Conservation (phyloP, 306 rosid species). For the Pyrus pyrifolia region DNA sequence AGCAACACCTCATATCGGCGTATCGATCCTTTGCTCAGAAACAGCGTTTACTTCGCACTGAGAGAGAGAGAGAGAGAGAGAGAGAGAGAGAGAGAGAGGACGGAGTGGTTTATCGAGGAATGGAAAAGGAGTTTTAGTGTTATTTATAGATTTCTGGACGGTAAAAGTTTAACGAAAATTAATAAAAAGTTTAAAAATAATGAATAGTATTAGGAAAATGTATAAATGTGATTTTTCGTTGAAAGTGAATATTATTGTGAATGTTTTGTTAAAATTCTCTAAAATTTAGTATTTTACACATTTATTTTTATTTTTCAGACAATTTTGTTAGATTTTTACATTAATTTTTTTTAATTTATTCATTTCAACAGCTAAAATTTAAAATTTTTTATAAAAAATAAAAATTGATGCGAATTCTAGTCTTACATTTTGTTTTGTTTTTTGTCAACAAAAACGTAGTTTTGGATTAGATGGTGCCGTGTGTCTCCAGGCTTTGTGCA, state of each 20-base stretch:
- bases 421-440: neutral
- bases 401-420: neutral
- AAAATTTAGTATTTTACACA: no score
- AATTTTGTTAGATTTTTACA: no score
- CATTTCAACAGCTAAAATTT: fast-evolving
- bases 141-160: neutral
- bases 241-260: no score
- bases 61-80: neutral
- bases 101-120: neutral
- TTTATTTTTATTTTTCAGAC: no score
- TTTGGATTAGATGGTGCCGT: neutral
- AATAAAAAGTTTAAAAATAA: no score
- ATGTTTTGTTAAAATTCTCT: no score
- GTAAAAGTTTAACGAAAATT: neutral
- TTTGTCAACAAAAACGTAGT: neutral
- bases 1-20: neutral
- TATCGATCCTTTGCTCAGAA: neutral
- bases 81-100: neutral
- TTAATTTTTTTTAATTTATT: no score
- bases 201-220: no score
- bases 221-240: no score
- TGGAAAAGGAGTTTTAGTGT: neutral
- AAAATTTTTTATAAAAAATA: no score
- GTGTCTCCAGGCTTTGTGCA: neutral
- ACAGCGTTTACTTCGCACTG: neutral